Percentiles rank a stretch among this genome's conserved stretches.
Conservation (phyloP, 129 eudicot species). For the Tagetes patula region DNA sequence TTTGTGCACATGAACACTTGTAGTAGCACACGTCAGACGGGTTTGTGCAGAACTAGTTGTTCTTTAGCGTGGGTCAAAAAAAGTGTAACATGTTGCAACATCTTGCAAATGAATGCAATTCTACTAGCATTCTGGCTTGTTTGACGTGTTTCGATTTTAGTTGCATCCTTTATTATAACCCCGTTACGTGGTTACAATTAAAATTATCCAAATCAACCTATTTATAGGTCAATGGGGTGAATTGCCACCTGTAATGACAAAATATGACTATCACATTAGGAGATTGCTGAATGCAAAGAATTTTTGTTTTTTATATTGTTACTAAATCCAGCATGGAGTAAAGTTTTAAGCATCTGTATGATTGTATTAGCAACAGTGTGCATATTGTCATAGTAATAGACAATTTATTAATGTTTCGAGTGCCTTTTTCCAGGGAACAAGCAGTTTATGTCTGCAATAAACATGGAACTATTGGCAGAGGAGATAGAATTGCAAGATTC, state of each 20-base stretch:
- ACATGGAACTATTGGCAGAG: conserved; percentile 32
- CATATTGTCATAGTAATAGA: not conserved
- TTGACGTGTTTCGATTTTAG: not conserved
- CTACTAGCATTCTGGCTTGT: not conserved
- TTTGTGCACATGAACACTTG: conserved; percentile 9
- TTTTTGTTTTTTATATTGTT: not conserved
- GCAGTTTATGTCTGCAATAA: conserved; percentile 34
- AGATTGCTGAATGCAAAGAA: not conserved
- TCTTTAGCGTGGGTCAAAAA: not conserved
- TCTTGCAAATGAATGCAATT: not conserved
- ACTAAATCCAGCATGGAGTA: not conserved
- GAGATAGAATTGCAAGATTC: conserved; percentile 33
- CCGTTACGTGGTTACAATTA: not conserved
- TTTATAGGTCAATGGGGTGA: not conserved
- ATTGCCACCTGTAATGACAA: not conserved
- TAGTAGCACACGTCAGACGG: not conserved
- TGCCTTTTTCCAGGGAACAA: conserved; percentile 47
- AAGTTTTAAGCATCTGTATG: too few species aligned
- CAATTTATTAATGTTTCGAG: not conserved
- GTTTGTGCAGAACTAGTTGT: not conserved
- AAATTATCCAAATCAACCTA: not conserved
- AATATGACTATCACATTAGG: not conserved
- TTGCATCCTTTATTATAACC: not conserved
- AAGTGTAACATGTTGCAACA: not conserved
- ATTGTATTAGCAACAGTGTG: not conserved